Evolutionary conservation across 164 flowering plant species (phyloP), one percentile per base, ranked within the genome.

Genomic region (Umbilicus rupestris): DNA sequence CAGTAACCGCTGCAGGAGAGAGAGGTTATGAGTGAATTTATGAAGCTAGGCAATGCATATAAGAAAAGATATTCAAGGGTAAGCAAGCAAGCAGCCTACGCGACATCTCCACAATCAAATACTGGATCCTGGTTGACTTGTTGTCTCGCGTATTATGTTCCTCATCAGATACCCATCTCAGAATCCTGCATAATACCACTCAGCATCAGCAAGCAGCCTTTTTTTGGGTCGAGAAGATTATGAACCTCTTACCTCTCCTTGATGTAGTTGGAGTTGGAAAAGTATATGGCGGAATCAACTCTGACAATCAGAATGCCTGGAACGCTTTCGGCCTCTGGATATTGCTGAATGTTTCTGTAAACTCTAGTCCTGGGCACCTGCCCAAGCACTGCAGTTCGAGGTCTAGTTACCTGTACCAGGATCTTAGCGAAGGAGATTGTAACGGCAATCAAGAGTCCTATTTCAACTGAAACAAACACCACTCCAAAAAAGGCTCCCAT

Each of bases 401-500:
- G 45, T 9, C 35, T 37, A 8, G 65, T 22, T 12, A 55, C 60
- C 12, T 55, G 60, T 55, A 33, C 5, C 45, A 63, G 45, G 16
- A 35, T 37, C 15, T 63, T 37, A 63, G 26, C 24, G 17, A 35
- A 20, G 46, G 42, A 63, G 29, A 37, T 41, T 37, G 16, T 9
- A 62, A 33, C 33, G 67, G 26, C 78, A 71, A 81, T 87, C 97
- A 39, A 93, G 87, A 55, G 89, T 85, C 67, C 89, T 62, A 81
- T 82, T 79, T 94, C 97, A 47, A 91, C 95, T 46, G 93, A 83
- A 12, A 22, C 65, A 67, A 94, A 90, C 24, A 91, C 70, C 1
- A 94, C 98, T n/a, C 96, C 98, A 65, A 91, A 72, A 77, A 90
- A 91, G 47, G 98, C 97, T 72, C 98, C 97, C 81, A 87, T 75